A percentile compares a stretch with the other conserved stretches of the same genome.
These are phyloP conservation scores for Malus domestica DNA, from an alignment of 306 rosid species.

Conservation along the genomic window DNA sequence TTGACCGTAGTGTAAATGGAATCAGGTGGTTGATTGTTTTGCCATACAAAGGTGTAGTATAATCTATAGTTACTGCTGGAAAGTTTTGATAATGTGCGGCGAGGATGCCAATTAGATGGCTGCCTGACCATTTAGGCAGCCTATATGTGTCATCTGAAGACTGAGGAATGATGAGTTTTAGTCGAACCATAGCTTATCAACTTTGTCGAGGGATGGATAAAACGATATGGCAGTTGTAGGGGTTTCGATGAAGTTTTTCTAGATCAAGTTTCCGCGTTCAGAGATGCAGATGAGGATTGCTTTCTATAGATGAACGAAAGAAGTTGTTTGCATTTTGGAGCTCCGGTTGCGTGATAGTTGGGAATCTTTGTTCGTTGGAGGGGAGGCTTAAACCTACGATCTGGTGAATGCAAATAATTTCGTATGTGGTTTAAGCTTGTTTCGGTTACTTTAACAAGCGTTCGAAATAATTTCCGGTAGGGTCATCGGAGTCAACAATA, in stretches of 20 bases:
- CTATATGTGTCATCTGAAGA: neutral
- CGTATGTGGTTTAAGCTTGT: neutral
- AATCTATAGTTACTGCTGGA: constrained; percentile 1
- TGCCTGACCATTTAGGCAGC: neutral
- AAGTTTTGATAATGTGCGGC: neutral
- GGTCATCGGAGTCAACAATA: too few species aligned
- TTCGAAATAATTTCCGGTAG: too few species aligned
- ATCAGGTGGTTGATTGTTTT: constrained; percentile 14
- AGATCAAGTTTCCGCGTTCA: too few species aligned
- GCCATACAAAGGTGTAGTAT: constrained; percentile 12
- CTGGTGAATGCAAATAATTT: neutral
- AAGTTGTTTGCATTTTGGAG: too few species aligned
- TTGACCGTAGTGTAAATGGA: constrained; percentile 23
- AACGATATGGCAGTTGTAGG: too few species aligned
- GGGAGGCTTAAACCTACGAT: neutral
- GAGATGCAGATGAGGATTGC: neutral
- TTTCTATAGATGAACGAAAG: too few species aligned
- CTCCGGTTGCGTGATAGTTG: neutral
- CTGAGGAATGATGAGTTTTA: neutral
- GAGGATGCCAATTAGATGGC: neutral
- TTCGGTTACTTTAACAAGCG: too few species aligned
- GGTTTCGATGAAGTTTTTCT: too few species aligned
- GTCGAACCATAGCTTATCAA: neutral
- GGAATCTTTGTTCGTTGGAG: neutral
- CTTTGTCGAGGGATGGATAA: neutral